Evolutionary conservation across 768 basidiomycete species (phyloP), one percentile per base, ranked within the genome.

Genomic region (Epithele typhae): DNA sequence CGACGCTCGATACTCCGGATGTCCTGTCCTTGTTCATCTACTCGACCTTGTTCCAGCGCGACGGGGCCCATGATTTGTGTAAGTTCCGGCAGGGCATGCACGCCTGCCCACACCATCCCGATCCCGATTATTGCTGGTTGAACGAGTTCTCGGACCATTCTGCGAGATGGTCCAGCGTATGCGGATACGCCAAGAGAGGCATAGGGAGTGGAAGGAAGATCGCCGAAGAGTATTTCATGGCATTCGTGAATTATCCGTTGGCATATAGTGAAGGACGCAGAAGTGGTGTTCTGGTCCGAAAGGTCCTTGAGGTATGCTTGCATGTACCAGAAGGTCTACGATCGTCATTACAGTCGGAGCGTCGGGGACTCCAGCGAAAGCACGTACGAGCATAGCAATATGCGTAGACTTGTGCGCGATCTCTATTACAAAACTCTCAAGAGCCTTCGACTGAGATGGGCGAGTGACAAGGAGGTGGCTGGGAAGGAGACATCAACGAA

Each of bases 271-370:
- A 97, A 97, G 1, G 92, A 90, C 35, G 70, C 77, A 3, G 91
- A 84, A 39, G 81, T 77, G 42, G 81, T 76, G 12, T 70, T 74
- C 30, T 58, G 52, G 37, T 66, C 57, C 0, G 84, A 77, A 7
- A 97, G 73, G 65, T 99, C 96, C 47, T 79, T 81, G 17, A 99
- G 74, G 22, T 88, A 82, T 14, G 95, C 91, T 78, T 98, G 96
- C 87, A 98, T 94, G 68, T 94, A 96, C 93, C 95, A 98, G 37
- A 99, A 69, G 0, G 96, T 97, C 92, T 94, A 61, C 7, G 21
- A 19, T 24, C 17, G 36, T 50, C 27, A 54, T 43, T 48, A 49
- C 8, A 34, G 3, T 6, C 35, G 6, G 7, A 19, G 39, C 21
- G 4, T 2, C 6, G 51, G 44, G 40, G 43, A 56, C 27, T 30